phyloP scores from a whole-genome alignment of 1,139 yeast species.

The Blastobotrys serpentis region DNA sequence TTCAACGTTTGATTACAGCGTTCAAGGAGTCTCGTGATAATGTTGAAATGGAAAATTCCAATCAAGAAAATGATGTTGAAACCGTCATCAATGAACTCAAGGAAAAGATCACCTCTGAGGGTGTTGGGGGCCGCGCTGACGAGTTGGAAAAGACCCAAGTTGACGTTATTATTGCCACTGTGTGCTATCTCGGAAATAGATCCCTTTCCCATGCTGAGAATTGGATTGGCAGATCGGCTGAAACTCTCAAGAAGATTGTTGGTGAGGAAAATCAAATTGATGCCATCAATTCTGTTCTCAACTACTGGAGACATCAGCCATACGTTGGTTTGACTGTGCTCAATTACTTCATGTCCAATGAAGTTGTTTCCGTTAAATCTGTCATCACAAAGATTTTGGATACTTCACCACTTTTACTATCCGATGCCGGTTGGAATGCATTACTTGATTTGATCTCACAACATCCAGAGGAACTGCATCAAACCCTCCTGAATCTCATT shows the following conservation, averaged over 20 bases:
- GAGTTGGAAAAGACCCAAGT: slow-evolving; percentile 52
- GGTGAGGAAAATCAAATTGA: slow-evolving; percentile 28
- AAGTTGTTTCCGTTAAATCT: slow-evolving; percentile 24
- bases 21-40: slow-evolving; percentile 33
- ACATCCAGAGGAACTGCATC: slow-evolving; percentile 1
- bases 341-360: slow-evolving; percentile 56
- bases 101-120: slow-evolving; percentile 30
- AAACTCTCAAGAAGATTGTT: slow-evolving; percentile 51
- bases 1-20: slow-evolving; percentile 35
- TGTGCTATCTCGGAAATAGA: slow-evolving; percentile 83
- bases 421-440: slow-evolving; percentile 15
- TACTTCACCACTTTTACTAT: slow-evolving; percentile 13
- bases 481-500: not conserved
- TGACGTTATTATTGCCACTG: slow-evolving; percentile 64
- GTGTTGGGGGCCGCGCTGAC: slow-evolving; percentile 33
- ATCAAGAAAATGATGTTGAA: slow-evolving; percentile 1
- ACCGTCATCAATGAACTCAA: slow-evolving; percentile 38
- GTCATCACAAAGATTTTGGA: slow-evolving; percentile 21
- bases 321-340: slow-evolving; percentile 74
- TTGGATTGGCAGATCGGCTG: slow-evolving; percentile 58
- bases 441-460: slow-evolving; percentile 12
- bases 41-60: slow-evolving; percentile 30
- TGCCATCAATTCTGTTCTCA: slow-evolving; percentile 53
- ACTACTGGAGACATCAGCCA: slow-evolving; percentile 80
- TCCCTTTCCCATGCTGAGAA: slow-evolving; percentile 84